Evolutionary conservation across 768 basidiomycete genomes (phyloP).

Genomic region (Filobasidium wieringae): DNA sequence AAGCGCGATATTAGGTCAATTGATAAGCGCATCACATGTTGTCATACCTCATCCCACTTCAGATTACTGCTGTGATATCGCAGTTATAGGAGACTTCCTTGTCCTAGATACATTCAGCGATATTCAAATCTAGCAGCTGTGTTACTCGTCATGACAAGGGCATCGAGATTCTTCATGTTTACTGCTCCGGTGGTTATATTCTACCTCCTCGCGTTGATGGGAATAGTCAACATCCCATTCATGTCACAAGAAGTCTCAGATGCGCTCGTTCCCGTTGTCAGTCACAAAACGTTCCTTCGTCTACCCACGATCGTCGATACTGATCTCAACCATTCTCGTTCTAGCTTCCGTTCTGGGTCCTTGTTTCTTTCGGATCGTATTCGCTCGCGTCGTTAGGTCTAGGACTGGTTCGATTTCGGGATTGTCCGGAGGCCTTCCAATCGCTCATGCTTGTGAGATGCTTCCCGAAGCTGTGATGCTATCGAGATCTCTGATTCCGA

Average conservation of each 20-base stretch:
- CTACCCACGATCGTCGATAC: background rate
- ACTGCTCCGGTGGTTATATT: conserved; percentile 43
- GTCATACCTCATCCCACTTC: too few species aligned
- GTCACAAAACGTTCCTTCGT: conserved; percentile 25
- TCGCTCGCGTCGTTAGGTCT: conserved; percentile 64
- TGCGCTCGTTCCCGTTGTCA: conserved; percentile 52
- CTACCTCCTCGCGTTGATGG: conserved; percentile 52
- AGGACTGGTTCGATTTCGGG: conserved; percentile 60
- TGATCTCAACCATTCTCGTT: background rate
- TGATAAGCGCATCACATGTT: too few species aligned
- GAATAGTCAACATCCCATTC: conserved; percentile 49
- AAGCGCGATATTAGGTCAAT: too few species aligned
- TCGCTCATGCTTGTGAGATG: conserved; percentile 53
- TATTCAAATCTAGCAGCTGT: too few species aligned
- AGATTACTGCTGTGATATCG: too few species aligned
- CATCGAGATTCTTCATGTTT: conserved; percentile 47
- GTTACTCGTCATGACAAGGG: conserved; percentile 49
- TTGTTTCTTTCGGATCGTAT: conserved; percentile 68
- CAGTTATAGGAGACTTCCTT: too few species aligned
- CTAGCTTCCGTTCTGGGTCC: conserved; percentile 70
- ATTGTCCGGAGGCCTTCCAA: conserved; percentile 67
- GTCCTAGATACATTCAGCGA: too few species aligned
- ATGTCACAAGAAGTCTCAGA: conserved; percentile 44
- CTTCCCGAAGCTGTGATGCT: background rate
- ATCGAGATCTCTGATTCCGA: background rate